Evolutionary conservation across 1,139 yeast genomes (phyloP), one percentile per base, ranked within the genome.

Genomic region (Pichia sp.): DNA sequence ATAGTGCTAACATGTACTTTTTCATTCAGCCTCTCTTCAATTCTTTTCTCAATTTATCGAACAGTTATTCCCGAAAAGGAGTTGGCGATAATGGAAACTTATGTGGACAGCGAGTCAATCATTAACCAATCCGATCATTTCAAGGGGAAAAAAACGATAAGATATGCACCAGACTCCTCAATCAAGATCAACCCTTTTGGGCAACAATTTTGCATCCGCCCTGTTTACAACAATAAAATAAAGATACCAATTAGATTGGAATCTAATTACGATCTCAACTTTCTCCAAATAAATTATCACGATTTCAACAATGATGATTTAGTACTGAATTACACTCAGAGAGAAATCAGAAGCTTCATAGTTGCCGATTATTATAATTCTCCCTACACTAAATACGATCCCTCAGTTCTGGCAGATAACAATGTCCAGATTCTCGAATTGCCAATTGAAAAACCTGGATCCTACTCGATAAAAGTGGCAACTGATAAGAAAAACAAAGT

Each of bases 151-250:
- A 87, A 87, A 63, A 87, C 93, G 2, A 85, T 93, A 59, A 87
- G 91, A 61, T 87, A 87, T 59, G 72, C 95, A 42, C 99, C 99
- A 0, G 98, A 93, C 65, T 87, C 96, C 42, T 85, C 95, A 0
- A 96, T 95, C 2, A 74, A 76, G 60, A 73, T 95, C 64, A 89
- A 91, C 59, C 97, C 97, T 1, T 80, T 83, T 59, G 79, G 76
- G 45, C 79, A 78, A 41, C 76, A 80, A 13, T 76, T 75, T 54
- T 91, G 98, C 67, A 66, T 89, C 46, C 81, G 81, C 46, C 58
- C 70, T 46, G 68, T 70, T 9, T 65, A 65, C 12, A 60, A 61
- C 37, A 63, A 64, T 30, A 60, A 63, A 22, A 54, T 75, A 19
- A 67, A 74, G 31, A 75, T 91, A 58, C 97, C 98, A 4, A 74